These are phyloP conservation scores for Parafenestella ontariensis DNA, from an alignment of 2,329 filamentous ascomycete genomes.

Conservation along the genomic window DNA sequence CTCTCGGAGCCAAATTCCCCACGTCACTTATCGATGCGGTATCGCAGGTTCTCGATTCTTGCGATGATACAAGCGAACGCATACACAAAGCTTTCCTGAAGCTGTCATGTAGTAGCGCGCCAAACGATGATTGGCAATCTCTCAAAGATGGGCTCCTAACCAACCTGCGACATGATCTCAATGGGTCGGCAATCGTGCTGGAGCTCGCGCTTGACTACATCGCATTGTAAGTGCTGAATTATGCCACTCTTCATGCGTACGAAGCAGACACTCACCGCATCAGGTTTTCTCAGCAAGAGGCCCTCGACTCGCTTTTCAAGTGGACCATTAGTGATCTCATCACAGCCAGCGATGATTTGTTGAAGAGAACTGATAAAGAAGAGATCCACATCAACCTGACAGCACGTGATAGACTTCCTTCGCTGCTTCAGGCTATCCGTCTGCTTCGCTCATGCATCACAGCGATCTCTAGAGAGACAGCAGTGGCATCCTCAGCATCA, in stretches of 20 bases:
- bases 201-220: conserved; percentile 41
- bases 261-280: conserved; percentile 4
- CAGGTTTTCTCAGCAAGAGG: conserved; percentile 30
- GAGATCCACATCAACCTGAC: conserved; percentile 34
- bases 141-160: conserved; percentile 25
- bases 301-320: conserved; percentile 25
- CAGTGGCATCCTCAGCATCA: conserved; percentile 1
- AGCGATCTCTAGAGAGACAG: conserved; percentile 20
- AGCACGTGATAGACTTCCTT: conserved; percentile 31
- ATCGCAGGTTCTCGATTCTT: conserved; percentile 39
- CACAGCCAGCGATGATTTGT: conserved; percentile 26
- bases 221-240: conserved; percentile 27
- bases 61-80: conserved; percentile 33
- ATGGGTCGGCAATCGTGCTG: conserved; percentile 34
- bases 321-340: conserved; percentile 23
- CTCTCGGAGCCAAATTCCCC: conserved; percentile 23
- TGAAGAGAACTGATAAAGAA: conserved; percentile 34
- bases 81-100: conserved; percentile 40
- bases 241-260: background rate
- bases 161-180: conserved; percentile 32
- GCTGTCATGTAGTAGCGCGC: conserved; percentile 31
- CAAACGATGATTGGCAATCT: conserved; percentile 29
- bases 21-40: conserved; percentile 33
- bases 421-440: conserved; percentile 30
- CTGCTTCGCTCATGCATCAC: conserved; percentile 34